Evolutionary conservation across 2,329 filamentous ascomycete species (phyloP), one percentile per base, ranked within the genome.

Genomic region (Cercospora sp.): DNA sequence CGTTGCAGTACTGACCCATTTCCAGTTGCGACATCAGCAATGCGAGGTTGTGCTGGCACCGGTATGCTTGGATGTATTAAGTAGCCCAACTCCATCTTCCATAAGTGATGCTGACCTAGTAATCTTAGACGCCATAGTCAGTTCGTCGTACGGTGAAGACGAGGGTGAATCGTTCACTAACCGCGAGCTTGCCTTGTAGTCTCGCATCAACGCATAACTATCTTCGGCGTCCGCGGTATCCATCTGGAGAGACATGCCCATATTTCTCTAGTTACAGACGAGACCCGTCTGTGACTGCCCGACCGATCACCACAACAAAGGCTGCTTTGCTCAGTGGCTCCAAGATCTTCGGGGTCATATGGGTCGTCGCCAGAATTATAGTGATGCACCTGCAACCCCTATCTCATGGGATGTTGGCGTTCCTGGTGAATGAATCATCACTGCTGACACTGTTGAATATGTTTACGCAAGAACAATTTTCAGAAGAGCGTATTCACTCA

Each of bases 21-120:
- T 9, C 53, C 53, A 18, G 53, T 58, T n/a, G 53, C 53, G 13
- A 58, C 53, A 5, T 58, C 53, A n/a, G 28, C 53, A 13, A 33
- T 31, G 8, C 53, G 53, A 58, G 53, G 53, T n/a, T 58, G 53
- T 20, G 10, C 16, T n/a, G 53, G 53, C 12, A 58, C 53, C 13
- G 53, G 53, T 58, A 58, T 58, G 53, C 53, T 58, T 13, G 53
- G 53, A 10, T 58, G 53, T 30, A 58, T 31, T 10, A 58, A 58
- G 12, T 58, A 58, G 26, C 53, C 53, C 53, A 58, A 13, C 13
- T 58, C 53, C 26, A 30, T 58, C 53, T 31, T 58, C 53, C 53
- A 58, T 13, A 58, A n/a, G 13, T 58, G 53, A 31, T 58, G 53
- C 53, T 58, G 53, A 13, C 26, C 53, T 1, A 58, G 53, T 58